Conservation (phyloP, 2,329 filamentous ascomycete genomes). For the Neopestalotiopsis sp. region DNA sequence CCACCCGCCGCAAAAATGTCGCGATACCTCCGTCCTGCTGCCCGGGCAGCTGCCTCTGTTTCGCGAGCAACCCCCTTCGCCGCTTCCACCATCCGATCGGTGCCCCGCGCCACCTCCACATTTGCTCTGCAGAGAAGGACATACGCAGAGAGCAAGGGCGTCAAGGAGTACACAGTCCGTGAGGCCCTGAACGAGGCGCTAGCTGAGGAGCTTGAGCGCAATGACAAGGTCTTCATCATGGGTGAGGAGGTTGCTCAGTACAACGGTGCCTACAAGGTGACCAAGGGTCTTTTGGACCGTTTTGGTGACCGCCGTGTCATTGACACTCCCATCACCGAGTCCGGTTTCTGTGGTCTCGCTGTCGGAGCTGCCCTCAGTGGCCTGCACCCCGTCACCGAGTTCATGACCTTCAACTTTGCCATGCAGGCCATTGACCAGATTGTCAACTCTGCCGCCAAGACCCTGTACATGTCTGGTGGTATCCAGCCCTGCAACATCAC, state of each 20-base stretch:
- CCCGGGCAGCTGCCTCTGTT: slow-evolving; percentile 52
- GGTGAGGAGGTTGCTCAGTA: slow-evolving; percentile 99
- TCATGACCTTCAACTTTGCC: slow-evolving; percentile 99
- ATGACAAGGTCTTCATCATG: slow-evolving; percentile 93
- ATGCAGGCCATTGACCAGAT: slow-evolving; percentile 99
- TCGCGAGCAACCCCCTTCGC: slow-evolving; percentile 40
- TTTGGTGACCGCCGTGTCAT: slow-evolving; percentile 98
- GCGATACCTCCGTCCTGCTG: slow-evolving; percentile 56
- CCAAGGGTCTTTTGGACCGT: slow-evolving; percentile 93
- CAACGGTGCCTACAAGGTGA: slow-evolving; percentile 99
- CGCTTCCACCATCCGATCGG: slow-evolving; percentile 41
- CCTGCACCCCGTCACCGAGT: slow-evolving; percentile 94
- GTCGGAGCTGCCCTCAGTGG: slow-evolving; percentile 94
- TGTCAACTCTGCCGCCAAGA: slow-evolving; percentile 99
- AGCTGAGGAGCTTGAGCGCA: slow-evolving; percentile 93
- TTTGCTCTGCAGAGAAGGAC: slow-evolving; percentile 54
- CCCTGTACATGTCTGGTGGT: slow-evolving; percentile 99
- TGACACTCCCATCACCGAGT: slow-evolving; percentile 98
- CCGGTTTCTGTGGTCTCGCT: slow-evolving; percentile 90
- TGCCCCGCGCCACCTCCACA: slow-evolving; percentile 39
- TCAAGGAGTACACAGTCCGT: slow-evolving; percentile 94
- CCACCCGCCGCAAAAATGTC: slow-evolving; percentile 44
- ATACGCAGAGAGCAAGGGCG: slow-evolving; percentile 57
- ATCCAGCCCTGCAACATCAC: slow-evolving; percentile 99
- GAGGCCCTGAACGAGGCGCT: slow-evolving; percentile 98